These are phyloP conservation scores for Apiotrichum porosum DNA, from an alignment of 1,284 basidiomycete species.

Conservation along the genomic window DNA sequence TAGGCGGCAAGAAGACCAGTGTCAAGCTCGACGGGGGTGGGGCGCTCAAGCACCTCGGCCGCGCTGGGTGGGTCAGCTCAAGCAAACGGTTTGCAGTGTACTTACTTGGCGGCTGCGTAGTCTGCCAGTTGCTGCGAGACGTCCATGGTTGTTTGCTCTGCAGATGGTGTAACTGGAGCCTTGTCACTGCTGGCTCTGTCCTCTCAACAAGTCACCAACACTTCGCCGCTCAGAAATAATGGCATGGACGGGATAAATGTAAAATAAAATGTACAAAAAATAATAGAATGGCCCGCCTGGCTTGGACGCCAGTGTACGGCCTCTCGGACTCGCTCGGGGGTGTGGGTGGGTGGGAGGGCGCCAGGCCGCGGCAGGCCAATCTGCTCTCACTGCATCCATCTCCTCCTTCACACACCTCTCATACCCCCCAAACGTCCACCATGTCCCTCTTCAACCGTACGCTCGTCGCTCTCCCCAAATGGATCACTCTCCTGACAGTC, in stretches of 20 bases:
- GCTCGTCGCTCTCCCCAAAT: neutral
- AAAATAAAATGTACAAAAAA: slow-evolving; percentile 11
- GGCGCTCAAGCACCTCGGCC: slow-evolving; percentile 60
- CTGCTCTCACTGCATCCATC: neutral
- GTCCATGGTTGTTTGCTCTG: slow-evolving; percentile 38
- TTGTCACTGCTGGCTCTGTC: neutral
- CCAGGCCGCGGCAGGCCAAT: no score
- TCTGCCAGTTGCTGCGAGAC: slow-evolving; percentile 41
- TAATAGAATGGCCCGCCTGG: neutral
- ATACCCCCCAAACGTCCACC: slow-evolving; percentile 5
- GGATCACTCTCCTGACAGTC: neutral
- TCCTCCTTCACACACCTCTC: slow-evolving; percentile 17
- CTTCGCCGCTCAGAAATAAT: neutral
- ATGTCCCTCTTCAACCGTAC: slow-evolving; percentile 42
- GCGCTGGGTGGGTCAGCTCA: slow-evolving; percentile 4
- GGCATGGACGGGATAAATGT: neutral
- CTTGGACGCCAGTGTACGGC: no score
- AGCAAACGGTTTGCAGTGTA: no score
- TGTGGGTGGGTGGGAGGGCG: no score
- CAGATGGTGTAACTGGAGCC: no score
- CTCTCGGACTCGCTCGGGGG: no score
- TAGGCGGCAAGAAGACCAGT: slow-evolving; percentile 76
- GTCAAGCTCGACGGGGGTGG: slow-evolving; percentile 76
- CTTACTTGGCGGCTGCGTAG: slow-evolving; percentile 38
- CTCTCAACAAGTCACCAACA: neutral